Conservation (phyloP, 139 green algal genomes). For the Astrephomene gubernaculifera region DNA sequence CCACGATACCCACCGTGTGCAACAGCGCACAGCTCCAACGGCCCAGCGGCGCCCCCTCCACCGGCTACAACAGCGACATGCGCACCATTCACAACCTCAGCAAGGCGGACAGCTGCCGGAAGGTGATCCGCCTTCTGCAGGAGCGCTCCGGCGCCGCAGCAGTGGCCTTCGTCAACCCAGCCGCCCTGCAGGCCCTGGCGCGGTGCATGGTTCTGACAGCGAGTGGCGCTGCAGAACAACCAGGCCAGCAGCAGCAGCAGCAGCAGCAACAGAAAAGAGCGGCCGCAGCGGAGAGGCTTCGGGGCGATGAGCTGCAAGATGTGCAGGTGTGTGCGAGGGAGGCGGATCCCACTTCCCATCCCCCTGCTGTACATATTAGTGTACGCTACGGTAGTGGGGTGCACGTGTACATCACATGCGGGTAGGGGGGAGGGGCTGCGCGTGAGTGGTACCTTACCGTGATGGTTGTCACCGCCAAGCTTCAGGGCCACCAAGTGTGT, state of each 20-base stretch:
- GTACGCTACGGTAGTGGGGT: background rate
- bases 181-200: background rate
- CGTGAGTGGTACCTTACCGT: too few relatives aligned
- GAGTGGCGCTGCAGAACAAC: background rate
- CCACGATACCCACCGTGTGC: too few relatives aligned
- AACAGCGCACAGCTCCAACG: background rate
- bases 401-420: background rate
- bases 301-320: background rate
- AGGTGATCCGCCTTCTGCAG: background rate
- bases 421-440: background rate
- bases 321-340: background rate
- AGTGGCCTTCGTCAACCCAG: background rate
- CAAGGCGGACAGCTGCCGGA: background rate
- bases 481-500: background rate
- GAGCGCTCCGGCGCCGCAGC: background rate
- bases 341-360: too few relatives aligned
- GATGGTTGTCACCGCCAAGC: too few relatives aligned
- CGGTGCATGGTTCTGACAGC: background rate
- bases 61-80: background rate
- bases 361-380: too few relatives aligned
- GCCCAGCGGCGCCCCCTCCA: background rate
- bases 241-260: background rate
- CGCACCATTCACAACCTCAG: background rate
- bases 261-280: background rate
- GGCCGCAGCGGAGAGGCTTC: background rate